Conservation (phyloP, 768 basidiomycete species). For the Boletus tomentosulus region DNA sequence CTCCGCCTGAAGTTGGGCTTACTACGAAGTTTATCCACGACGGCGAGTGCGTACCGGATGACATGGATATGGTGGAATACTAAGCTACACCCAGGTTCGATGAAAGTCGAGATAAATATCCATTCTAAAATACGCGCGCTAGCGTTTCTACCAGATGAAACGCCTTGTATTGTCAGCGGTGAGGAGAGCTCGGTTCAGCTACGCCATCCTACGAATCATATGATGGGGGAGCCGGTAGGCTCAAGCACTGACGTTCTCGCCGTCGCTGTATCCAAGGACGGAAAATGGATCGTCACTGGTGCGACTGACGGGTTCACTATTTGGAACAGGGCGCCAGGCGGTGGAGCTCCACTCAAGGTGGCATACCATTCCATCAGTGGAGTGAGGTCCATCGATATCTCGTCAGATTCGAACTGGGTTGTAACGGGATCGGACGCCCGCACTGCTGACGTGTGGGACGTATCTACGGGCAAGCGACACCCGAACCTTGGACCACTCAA, state of each 20-base stretch:
- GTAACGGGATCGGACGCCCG: constrained; percentile 16
- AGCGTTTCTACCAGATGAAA: constrained; percentile 5
- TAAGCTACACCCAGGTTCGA: not conserved
- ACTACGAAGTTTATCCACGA: not conserved
- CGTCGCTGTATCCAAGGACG: constrained; percentile 11
- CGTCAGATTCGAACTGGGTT: constrained; percentile 16
- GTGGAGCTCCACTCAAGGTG: not conserved
- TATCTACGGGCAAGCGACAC: constrained; percentile 10
- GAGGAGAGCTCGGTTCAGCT: constrained; percentile 10
- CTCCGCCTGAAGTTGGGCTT: too few species aligned
- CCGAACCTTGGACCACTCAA: not conserved
- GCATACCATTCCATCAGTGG: not conserved
- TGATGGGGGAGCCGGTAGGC: constrained; percentile 12
- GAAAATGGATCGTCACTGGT: constrained; percentile 7
- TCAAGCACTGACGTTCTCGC: constrained; percentile 1
- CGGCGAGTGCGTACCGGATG: not conserved
- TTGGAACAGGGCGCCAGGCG: constrained; percentile 1
- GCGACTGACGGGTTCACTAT: constrained; percentile 8
- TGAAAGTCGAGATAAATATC: not conserved
- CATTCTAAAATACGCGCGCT: constrained; percentile 10
- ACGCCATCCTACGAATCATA: not conserved
- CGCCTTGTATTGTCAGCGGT: constrained; percentile 4
- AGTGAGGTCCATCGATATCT: constrained; percentile 16
- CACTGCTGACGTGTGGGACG: constrained; percentile 12
- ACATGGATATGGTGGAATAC: not conserved